These are phyloP conservation scores for Syzygium oleosum DNA, from an alignment of 345 rosid genomes.

Conservation along the genomic window DNA sequence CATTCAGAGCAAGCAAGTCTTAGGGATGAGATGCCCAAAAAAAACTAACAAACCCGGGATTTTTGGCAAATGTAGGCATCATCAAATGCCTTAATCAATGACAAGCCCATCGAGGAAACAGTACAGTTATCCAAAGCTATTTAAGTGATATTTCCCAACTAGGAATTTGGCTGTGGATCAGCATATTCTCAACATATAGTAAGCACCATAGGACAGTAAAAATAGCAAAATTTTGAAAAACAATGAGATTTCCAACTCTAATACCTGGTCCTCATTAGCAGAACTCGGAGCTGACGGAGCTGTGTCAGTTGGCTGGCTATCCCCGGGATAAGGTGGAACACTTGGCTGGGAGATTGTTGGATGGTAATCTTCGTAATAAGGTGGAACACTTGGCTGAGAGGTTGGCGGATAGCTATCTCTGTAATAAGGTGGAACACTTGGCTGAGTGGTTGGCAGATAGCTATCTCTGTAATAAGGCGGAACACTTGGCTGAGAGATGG, in stretches of 20 bases:
- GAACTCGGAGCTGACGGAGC: slow-evolving; percentile 28
- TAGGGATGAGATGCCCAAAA: background rate
- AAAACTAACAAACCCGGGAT: background rate
- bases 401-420: slow-evolving; percentile 32
- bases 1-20: slow-evolving; percentile 5
- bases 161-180: background rate
- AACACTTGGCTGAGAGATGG: slow-evolving; percentile 48
- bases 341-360: slow-evolving; percentile 45
- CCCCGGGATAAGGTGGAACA: slow-evolving; percentile 40
- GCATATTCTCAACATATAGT: background rate
- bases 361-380: slow-evolving; percentile 43
- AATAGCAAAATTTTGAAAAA: background rate
- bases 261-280: slow-evolving; percentile 55
- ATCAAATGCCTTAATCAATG: background rate
- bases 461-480: slow-evolving; percentile 36
- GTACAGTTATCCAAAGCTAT: background rate
- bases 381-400: slow-evolving; percentile 54
- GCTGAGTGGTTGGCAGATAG: slow-evolving; percentile 34
- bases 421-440: slow-evolving; percentile 50
- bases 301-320: background rate
- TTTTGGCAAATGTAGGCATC: background rate
- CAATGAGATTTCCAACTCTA: background rate
- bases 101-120: background rate
- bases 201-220: background rate
- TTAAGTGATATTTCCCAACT: background rate